Percentiles rank a stretch among this genome's conserved stretches.
These are phyloP conservation scores for Saitozyma sp. DNA, from an alignment of 768 basidiomycete species.

Conservation along the genomic window DNA sequence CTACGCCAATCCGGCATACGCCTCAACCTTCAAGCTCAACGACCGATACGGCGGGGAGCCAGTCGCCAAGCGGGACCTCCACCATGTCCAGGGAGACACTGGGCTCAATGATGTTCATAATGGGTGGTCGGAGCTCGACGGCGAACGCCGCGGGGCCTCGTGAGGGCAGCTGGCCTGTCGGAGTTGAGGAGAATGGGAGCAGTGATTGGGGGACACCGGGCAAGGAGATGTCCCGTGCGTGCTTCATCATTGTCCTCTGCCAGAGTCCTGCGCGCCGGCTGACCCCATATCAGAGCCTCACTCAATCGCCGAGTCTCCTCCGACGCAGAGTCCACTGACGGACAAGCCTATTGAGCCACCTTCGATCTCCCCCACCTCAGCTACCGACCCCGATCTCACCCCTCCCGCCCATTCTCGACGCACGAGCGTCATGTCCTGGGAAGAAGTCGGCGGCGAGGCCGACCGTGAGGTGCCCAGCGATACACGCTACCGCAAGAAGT, in stretches of 20 bases:
- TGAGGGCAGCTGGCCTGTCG: conserved; percentile 30
- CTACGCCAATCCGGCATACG: conserved; percentile 25
- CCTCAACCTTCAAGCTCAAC: conserved; percentile 27
- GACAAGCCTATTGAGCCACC: neutral
- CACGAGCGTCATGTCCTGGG: conserved; percentile 47
- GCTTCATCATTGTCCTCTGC: neutral
- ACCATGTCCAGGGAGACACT: conserved; percentile 29
- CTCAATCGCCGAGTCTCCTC: conserved; percentile 17
- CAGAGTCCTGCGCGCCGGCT: neutral
- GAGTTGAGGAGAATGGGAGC: conserved; percentile 26
- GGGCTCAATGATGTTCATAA: conserved; percentile 42
- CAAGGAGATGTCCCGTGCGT: conserved; percentile 13
- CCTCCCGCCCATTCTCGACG: conserved; percentile 23
- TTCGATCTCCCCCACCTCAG: neutral
- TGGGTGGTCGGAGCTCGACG: conserved; percentile 15
- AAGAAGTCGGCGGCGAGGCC: conserved; percentile 38
- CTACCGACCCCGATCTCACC: conserved; percentile 16
- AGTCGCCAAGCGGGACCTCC: conserved; percentile 33
- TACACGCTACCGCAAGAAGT: conserved; percentile 34
- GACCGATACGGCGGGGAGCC: conserved; percentile 21
- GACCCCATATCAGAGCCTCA: conserved; percentile 12
- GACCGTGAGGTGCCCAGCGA: conserved; percentile 43
- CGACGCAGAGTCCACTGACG: conserved; percentile 7
- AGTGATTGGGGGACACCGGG: conserved; percentile 49
- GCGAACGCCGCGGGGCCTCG: conserved; percentile 2